Evolutionary conservation across 106 monocot genomes (phyloP).

Genomic region (Agapanthus africanus): DNA sequence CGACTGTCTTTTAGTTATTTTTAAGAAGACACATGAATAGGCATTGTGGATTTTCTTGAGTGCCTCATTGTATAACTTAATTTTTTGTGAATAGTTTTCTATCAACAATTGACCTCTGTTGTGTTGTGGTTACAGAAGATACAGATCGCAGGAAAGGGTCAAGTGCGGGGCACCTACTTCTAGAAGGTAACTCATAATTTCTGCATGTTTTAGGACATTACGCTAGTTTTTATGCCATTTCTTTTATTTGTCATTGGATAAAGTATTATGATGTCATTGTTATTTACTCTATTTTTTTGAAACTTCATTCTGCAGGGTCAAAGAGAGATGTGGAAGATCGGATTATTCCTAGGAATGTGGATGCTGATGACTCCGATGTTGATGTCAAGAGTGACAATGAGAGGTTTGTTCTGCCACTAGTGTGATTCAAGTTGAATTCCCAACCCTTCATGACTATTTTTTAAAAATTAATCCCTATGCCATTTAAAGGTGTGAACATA

Average conservation of each 20-base stretch:
- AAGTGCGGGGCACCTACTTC: slow-evolving; percentile 50
- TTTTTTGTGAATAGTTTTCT: not conserved
- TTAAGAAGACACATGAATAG: too few species aligned
- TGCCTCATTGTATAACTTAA: too few species aligned
- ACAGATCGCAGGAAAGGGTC: slow-evolving; percentile 77
- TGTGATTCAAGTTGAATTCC: not conserved
- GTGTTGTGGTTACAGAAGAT: slow-evolving; percentile 51
- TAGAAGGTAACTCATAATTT: slow-evolving; percentile 56
- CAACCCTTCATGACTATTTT: not conserved
- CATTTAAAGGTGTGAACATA: not conserved
- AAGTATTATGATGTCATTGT: not conserved
- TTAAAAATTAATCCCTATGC: not conserved
- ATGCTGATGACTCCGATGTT: slow-evolving; percentile 96
- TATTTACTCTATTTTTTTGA: not conserved
- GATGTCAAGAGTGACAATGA: slow-evolving; percentile 83
- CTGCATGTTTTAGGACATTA: not conserved
- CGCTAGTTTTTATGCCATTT: not conserved
- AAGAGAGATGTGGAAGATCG: slow-evolving; percentile 83
- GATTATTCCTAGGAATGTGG: slow-evolving; percentile 67
- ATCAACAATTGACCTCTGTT: slow-evolving; percentile 2
- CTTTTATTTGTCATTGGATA: not conserved
- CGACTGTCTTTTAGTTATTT: too few species aligned
- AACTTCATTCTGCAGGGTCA: slow-evolving; percentile 31
- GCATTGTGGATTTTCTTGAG: too few species aligned
- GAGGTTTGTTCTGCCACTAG: slow-evolving; percentile 37